Base-by-base conservation (phyloP, 2,329 filamentous ascomycete species). In the Hymenoscyphus repandus region DNA sequence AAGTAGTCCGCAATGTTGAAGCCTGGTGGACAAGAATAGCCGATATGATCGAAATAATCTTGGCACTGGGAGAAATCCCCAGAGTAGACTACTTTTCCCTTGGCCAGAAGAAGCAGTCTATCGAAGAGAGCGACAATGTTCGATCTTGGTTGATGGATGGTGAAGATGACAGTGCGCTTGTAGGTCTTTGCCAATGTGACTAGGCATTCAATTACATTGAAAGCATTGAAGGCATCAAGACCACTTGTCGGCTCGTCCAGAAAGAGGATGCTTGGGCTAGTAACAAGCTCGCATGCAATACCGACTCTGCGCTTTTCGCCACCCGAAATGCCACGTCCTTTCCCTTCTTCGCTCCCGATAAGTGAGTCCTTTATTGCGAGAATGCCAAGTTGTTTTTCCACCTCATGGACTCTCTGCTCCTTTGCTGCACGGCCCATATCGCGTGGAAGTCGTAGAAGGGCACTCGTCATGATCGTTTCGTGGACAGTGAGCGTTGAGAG, bases 1-100 rank as follows among this genome's bases (percentile, higher is more conserved):
- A 99, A 80, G 65, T 96, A 99, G 68, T 99, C 93, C 3, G 93
- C 93, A 69, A 99, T 97, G 64, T 99, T 99, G 78, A 97, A 99
- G 2, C 95, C 95, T 20, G 91, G 86, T 10, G 93, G 93, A 64
- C 95, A 99, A 44, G 87, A 76, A 68, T 96, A 99, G 39, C 93
- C 95, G 54, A 96, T 85, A 42, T 83, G 79, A 64, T 96, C 90
- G 62, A 99, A 99, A 66, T 96, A 99, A 17, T 81, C 75, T 67
- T 99, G 93, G 66, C 93, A 99, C 58, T 84, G 84, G 1, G 80
- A 75, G 66, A 97, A 95, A 1, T 90, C 88, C 0, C 93, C 93
- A 2, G 93, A 97, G 68, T 95, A 99, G 6, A 99, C 93, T 1
- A 89, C 87, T 62, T 85, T 85, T 22, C 93, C 93, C 58, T 90